Conservation (phyloP, 129 eudicot genomes). For the Deinandra increscens region DNA sequence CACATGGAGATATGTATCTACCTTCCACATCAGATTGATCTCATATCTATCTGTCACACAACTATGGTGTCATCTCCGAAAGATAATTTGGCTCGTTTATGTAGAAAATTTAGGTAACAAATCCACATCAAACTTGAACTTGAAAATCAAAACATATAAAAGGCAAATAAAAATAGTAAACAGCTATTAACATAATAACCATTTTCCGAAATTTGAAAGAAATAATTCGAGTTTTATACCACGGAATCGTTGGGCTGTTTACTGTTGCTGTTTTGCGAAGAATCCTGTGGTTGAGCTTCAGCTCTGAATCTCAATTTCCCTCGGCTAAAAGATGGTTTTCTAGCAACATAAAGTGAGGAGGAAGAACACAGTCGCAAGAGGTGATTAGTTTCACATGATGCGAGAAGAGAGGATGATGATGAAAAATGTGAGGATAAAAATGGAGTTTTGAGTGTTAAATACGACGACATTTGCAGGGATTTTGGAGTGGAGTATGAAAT, state of each 20-base stretch:
- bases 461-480: conserved; percentile 55
- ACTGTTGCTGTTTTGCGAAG: conserved; percentile 21
- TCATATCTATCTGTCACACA: conserved; percentile 25
- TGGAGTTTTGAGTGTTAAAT: conserved; percentile 39
- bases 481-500: conserved; percentile 8
- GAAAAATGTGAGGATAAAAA: conserved; percentile 33
- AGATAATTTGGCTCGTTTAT: not conserved
- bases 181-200: not conserved
- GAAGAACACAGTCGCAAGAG: conserved; percentile 28
- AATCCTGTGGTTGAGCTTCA: conserved; percentile 42
- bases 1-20: not conserved
- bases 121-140: conserved; percentile 1
- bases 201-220: not conserved
- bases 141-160: not conserved
- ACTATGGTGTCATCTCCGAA: not conserved
- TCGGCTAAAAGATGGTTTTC: conserved; percentile 29
- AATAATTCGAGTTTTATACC: conserved; percentile 41
- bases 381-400: conserved; percentile 34
- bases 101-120: not conserved
- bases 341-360: conserved; percentile 36
- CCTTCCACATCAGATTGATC: conserved; percentile 9
- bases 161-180: not conserved
- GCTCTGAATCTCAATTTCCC: conserved; percentile 51
- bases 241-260: conserved; percentile 64
- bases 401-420: conserved; percentile 34